Base-by-base conservation (phyloP, 768 basidiomycete genomes). In the Gloeophyllum trabeum region DNA sequence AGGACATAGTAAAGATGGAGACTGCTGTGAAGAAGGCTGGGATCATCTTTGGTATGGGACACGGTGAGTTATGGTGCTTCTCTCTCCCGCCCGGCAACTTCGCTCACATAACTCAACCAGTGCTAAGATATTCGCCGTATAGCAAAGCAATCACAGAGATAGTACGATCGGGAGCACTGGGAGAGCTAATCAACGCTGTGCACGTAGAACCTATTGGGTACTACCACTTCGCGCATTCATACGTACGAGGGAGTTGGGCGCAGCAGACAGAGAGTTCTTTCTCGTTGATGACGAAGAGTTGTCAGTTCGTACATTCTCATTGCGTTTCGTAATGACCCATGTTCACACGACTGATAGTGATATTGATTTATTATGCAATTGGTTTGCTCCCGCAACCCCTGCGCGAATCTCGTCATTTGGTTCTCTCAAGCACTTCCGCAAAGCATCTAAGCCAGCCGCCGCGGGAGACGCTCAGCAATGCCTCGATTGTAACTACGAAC, bases 141-240 rank as follows among this genome's bases (percentile, higher is more conserved):
- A 80, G 65, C 58, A 64, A 67, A 49, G 84, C 78, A 24, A 62
- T 93, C 42, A 75, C 76, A 18, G 70, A 79, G 35, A 67, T 86
- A 25, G 65, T 93, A 40, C 77, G 69, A 14, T 86, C 85, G 10
- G 76, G 83, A 1, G 54, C 57, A 12, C 70, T 93, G 0, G 90
- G 90, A 1, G 72, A 79, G 39, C 76, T 91, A 22, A 67, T 93
- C 54, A 93, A 93, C 47, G 70, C 76, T 7, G 82, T 85, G 18
- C 89, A 90, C 43, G 63, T 91, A 42, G 90, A 93, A 53, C 90
- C 90, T 0, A 77, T 90, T 1, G 89, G 86, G 4, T 79, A 87
- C 54, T 87, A 71, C 52, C 90, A 92, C 58, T 92, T 92, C 59
- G 84, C 89, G 2, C 90, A 93, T 58, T 88, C 85, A 0, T 93